Percentiles rank a stretch among this genome's conserved stretches.
These are phyloP conservation scores for Cryptococcus wingfieldii DNA, from an alignment of 1,284 basidiomycete genomes.

Conservation along the genomic window DNA sequence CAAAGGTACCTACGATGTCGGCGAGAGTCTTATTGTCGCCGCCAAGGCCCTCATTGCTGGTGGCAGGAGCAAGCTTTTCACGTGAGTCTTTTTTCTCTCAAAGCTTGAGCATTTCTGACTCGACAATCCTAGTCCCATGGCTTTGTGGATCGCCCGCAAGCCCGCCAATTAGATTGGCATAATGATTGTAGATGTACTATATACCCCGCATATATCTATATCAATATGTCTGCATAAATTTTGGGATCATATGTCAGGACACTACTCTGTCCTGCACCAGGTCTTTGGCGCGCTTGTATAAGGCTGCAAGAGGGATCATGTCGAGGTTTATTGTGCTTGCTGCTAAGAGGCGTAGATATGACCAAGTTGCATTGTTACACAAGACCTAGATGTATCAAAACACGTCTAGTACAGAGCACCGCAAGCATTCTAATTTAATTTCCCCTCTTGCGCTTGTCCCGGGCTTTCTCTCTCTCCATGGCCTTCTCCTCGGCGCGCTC, in stretches of 20 bases:
- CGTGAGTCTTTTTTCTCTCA: conserved; percentile 24
- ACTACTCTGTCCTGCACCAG: no score
- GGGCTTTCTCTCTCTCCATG: conserved; percentile 79
- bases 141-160: conserved; percentile 41
- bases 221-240: not conserved
- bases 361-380: not conserved
- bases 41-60: conserved; percentile 74
- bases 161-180: conserved; percentile 15
- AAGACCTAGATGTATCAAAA: not conserved
- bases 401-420: not conserved
- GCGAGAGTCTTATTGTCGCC: conserved; percentile 82
- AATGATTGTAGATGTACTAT: not conserved
- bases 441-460: conserved; percentile 80
- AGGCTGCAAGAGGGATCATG: no score
- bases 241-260: not conserved
- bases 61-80: conserved; percentile 74
- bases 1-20: conserved; percentile 89
- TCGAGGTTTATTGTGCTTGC: no score
- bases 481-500: conserved; percentile 95
- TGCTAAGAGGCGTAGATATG: no score
- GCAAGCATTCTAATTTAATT: conserved; percentile 52
- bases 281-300: no score
- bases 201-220: not conserved
- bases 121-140: conserved; percentile 32
- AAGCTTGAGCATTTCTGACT: not conserved